Percentiles rank a stretch among this genome's conserved stretches.
phyloP scores from a whole-genome alignment of 1,284 basidiomycete genomes.

The Mycena sp. region DNA sequence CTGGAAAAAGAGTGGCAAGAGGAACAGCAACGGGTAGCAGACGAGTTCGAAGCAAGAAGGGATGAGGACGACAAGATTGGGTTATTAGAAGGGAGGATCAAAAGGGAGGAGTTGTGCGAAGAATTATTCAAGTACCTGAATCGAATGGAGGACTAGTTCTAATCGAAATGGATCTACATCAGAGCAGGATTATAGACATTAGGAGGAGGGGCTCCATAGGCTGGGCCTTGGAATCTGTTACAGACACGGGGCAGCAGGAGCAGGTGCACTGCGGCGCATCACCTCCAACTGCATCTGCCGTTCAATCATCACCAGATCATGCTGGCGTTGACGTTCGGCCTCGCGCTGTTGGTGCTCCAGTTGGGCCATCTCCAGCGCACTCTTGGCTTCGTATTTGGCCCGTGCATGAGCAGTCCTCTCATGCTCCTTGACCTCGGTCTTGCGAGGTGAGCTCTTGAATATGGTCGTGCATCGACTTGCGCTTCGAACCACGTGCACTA shows the following conservation, averaged over 20 bases:
- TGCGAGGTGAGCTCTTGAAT: not conserved
- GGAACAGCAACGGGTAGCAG: slow-evolving; percentile 1
- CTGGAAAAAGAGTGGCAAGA: slow-evolving; percentile 5
- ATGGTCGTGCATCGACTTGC: not conserved
- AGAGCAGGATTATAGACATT: slow-evolving; percentile 4
- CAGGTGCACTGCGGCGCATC: not conserved
- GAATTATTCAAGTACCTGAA: slow-evolving; percentile 25
- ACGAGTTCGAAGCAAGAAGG: not conserved
- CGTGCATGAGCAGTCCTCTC: not conserved
- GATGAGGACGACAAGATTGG: slow-evolving; percentile 17
- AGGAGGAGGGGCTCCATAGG: not conserved
- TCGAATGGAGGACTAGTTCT: not conserved
- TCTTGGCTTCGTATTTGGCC: slow-evolving; percentile 15
- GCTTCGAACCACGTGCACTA: not conserved
- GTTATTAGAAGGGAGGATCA: slow-evolving; percentile 29
- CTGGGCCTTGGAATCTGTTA: too few species aligned
- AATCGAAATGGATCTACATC: not conserved
- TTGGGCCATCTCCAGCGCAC: slow-evolving; percentile 5
- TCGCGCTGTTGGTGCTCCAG: slow-evolving; percentile 10
- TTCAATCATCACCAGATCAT: slow-evolving; percentile 24
- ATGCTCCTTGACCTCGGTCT: not conserved
- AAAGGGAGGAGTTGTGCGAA: slow-evolving; percentile 28
- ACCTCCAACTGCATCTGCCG: slow-evolving; percentile 17
- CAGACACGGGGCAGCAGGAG: too few species aligned
- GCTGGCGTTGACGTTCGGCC: slow-evolving; percentile 14